Conservation (phyloP, 768 basidiomycete genomes). For the Russula griseocarnosa region DNA sequence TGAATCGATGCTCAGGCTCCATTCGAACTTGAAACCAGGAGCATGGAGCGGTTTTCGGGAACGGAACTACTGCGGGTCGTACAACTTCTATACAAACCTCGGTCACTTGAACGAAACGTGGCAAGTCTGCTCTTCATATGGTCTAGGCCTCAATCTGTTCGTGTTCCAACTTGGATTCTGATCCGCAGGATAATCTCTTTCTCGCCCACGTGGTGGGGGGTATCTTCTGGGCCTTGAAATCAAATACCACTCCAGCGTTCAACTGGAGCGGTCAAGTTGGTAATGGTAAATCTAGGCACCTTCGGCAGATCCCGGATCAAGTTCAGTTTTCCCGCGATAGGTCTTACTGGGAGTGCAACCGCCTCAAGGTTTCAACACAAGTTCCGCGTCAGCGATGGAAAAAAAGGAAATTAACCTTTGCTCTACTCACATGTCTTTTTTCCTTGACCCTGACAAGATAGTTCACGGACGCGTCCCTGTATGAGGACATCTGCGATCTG, state of each 20-base stretch:
- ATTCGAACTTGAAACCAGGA: constrained; percentile 81
- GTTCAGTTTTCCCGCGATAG: not conserved
- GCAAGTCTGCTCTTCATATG: constrained; percentile 45
- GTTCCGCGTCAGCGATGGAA: not conserved
- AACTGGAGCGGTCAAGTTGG: constrained; percentile 62
- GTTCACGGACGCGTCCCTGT: not conserved
- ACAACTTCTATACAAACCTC: constrained; percentile 79
- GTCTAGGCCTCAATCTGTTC: not conserved
- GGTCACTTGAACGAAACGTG: constrained; percentile 79
- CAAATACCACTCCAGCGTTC: constrained; percentile 67
- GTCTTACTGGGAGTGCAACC: not conserved
- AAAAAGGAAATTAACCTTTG: not conserved
- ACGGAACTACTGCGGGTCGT: constrained; percentile 53
- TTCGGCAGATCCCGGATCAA: constrained; percentile 3
- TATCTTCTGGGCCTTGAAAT: constrained; percentile 65
- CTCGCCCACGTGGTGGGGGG: constrained; percentile 70
- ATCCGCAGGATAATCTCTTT: constrained; percentile 58
- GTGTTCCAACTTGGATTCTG: not conserved
- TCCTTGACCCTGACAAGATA: not conserved
- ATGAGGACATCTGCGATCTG: not conserved
- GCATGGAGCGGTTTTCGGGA: constrained; percentile 59
- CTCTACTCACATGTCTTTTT: not conserved
- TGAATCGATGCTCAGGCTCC: not conserved
- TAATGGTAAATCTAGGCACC: constrained; percentile 29
- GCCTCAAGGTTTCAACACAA: not conserved